phyloP scores from a whole-genome alignment of 176 grass and related monocot genomes.

The Phoenix roebelenii region DNA sequence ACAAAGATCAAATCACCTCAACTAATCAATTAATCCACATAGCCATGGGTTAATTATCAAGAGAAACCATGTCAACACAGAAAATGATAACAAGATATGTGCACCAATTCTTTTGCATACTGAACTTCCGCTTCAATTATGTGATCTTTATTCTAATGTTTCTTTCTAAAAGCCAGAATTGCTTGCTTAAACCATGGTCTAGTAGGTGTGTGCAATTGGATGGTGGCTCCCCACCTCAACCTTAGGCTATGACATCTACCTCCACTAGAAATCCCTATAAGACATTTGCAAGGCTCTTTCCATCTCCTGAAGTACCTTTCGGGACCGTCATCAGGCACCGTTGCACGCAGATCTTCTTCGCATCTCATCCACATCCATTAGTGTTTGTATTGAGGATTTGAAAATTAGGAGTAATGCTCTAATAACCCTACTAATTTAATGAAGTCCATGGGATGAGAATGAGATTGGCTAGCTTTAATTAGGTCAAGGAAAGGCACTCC shows the following conservation, averaged over 20 bases:
- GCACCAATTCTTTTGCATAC: no score
- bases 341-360: no score
- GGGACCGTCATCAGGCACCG: no score
- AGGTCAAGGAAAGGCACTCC: conserved; percentile 47
- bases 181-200: background rate
- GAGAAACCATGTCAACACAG: no score
- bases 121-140: no score
- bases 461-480: conserved; percentile 39
- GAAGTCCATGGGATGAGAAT: background rate
- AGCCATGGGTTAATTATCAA: no score
- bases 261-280: conserved; percentile 29
- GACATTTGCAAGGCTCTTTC: conserved; percentile 19
- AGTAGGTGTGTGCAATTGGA: background rate
- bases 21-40: background rate
- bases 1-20: conserved; percentile 21
- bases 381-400: no score
- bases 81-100: no score
- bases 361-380: no score
- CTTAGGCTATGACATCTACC: conserved; percentile 38
- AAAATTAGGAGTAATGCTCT: background rate
- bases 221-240: conserved; percentile 46
- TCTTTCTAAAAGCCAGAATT: background rate
- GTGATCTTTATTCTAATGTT: background rate
- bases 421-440: background rate
- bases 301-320: background rate